Conservation (phyloP, 139 green algal species). For the Chloropicon primus region DNA sequence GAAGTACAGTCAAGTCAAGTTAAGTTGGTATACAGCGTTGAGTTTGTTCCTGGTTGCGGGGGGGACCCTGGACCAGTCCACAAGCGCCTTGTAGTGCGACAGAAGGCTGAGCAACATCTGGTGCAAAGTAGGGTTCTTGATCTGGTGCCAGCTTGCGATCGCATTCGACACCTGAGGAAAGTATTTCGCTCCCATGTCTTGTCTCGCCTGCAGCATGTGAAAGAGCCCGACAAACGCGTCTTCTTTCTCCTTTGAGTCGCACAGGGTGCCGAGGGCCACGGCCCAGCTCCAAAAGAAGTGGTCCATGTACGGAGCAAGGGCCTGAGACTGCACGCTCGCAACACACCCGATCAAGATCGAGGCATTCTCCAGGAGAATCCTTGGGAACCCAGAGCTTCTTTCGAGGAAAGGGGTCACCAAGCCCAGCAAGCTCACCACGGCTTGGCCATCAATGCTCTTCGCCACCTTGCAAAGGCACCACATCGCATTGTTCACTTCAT, state of each 20-base stretch:
- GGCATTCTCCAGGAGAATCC: neutral
- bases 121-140: too few species aligned
- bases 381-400: neutral
- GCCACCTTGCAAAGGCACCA: neutral
- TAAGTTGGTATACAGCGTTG: too few species aligned
- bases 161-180: neutral
- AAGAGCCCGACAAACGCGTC: neutral
- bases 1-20: too few species aligned
- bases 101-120: too few species aligned
- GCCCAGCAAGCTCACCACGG: neutral
- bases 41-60: too few species aligned
- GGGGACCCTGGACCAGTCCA: too few species aligned
- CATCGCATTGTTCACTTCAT: neutral
- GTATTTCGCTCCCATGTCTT: neutral
- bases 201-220: neutral
- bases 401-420: neutral
- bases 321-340: neutral
- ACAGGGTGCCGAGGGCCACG: neutral
- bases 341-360: neutral
- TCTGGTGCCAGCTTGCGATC: neutral
- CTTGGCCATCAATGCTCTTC: neutral
- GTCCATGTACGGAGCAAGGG: neutral
- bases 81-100: too few species aligned
- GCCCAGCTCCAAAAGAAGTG: neutral
- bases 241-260: neutral